Evolutionary conservation across 2,329 filamentous ascomycete species (phyloP).

Genomic region (Macrophomina phaseolina): DNA sequence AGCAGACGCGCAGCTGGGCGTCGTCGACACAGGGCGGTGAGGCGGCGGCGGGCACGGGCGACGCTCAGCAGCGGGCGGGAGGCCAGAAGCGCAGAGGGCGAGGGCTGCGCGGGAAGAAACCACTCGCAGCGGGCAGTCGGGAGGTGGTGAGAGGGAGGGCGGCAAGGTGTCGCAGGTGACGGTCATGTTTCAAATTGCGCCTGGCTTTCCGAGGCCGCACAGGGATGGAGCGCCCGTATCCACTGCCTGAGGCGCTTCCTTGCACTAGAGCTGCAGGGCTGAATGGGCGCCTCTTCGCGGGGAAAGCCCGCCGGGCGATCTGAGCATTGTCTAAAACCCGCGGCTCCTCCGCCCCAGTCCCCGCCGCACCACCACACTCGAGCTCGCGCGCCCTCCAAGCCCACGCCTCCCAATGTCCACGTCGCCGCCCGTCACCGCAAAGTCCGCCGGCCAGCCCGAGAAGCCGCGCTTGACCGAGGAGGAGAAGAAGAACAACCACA

Average conservation of each 20-base stretch:
- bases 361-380: slow-evolving; percentile 1
- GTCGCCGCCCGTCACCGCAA: slow-evolving; percentile 8
- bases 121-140: background rate
- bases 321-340: slow-evolving; percentile 9
- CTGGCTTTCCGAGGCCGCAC: slow-evolving; percentile 21
- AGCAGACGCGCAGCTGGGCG: slow-evolving; percentile 14
- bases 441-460: slow-evolving; percentile 41
- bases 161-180: slow-evolving; percentile 19
- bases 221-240: slow-evolving; percentile 26
- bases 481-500: slow-evolving; percentile 77
- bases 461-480: slow-evolving; percentile 71
- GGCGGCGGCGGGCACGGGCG: background rate
- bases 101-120: background rate
- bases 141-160: slow-evolving; percentile 12
- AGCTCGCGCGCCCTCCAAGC: slow-evolving; percentile 2
- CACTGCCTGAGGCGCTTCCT: slow-evolving; percentile 20
- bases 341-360: slow-evolving; percentile 14
- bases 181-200: slow-evolving; percentile 27
- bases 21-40: slow-evolving; percentile 21
- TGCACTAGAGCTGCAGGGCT: slow-evolving; percentile 21
- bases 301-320: slow-evolving; percentile 21
- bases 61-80: slow-evolving; percentile 9
- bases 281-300: slow-evolving; percentile 17
- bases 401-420: slow-evolving; percentile 21
- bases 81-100: background rate